Evolutionary conservation across 805 yeast genomes (phyloP).

Genomic region (Yarrowia sp.): DNA sequence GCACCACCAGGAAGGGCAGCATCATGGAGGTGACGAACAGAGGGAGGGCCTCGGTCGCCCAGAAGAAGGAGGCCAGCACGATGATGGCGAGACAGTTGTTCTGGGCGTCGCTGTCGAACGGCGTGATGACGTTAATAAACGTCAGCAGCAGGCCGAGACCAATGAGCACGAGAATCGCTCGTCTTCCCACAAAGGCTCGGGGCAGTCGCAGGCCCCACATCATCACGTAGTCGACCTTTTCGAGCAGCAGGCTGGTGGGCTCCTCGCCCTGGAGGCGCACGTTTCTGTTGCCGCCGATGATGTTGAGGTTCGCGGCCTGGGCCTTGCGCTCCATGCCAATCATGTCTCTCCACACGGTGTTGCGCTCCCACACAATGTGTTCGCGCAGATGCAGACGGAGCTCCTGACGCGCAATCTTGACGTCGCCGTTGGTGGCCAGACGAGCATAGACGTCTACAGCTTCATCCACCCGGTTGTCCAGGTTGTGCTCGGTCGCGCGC

Average conservation of each 20-base stretch:
- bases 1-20: slow-evolving; percentile 77
- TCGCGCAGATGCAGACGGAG: slow-evolving; percentile 67
- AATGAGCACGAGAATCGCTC: slow-evolving; percentile 45
- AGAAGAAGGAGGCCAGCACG: slow-evolving; percentile 74
- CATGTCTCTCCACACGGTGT: slow-evolving; percentile 97
- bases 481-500: slow-evolving; percentile 45
- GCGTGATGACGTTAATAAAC: slow-evolving; percentile 36
- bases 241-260: slow-evolving; percentile 5
- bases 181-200: slow-evolving; percentile 42
- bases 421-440: slow-evolving; percentile 44
- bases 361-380: slow-evolving; percentile 95
- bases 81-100: slow-evolving; percentile 84
- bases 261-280: slow-evolving; percentile 36
- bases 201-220: slow-evolving; percentile 38
- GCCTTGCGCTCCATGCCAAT: slow-evolving; percentile 84
- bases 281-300: slow-evolving; percentile 32
- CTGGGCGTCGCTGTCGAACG: slow-evolving; percentile 41
- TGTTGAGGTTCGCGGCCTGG: slow-evolving; percentile 56
- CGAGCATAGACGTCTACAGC: slow-evolving; percentile 56
- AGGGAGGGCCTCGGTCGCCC: slow-evolving; percentile 97
- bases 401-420: slow-evolving; percentile 48
- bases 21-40: slow-evolving; percentile 82
- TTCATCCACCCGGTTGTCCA: slow-evolving; percentile 56
- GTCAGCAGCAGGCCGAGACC: slow-evolving; percentile 55
- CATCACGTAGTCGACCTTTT: slow-evolving; percentile 9